Evolutionary conservation across 2,329 filamentous ascomycete species (phyloP), one percentile per base, ranked within the genome.

Genomic region (Exophiala spinifera): DNA sequence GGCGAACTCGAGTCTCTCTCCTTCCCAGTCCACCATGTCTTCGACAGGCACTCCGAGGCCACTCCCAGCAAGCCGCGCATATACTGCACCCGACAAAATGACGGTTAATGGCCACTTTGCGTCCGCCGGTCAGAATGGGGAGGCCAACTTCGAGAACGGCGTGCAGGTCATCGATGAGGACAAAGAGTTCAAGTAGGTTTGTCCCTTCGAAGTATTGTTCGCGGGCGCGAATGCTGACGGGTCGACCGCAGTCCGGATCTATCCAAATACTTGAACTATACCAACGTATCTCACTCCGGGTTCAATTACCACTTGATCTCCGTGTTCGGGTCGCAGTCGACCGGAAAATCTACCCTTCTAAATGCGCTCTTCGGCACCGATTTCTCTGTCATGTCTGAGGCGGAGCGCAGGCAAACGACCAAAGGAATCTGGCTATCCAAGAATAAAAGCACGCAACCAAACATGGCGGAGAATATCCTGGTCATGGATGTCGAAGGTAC

Each of bases 361-460:
- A 99, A 99, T 77, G 81, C 92, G 73, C 85, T 99, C 53, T 99
- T 99, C 70, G 89, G 90, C 60, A 99, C 94, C 63, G 82, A 91
- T 53, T 99, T 99, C 76, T 92, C 90, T 64, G 92, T 99, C 69
- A 99, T 99, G 94, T 89, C 90, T 65, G 94, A 99, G 79, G 81
- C 85, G 59, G 91, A 96, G 72, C 84, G 94, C 61, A 86, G 91
- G 59, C 94, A 99, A 79, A 99, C 94, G 0, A 99, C 94, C 42
- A 99, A 97, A 78, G 94, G 94, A 69, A 99, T 99, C 70, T 99
- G 94, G 94, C 87, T 99, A 87, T 95, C 91, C 61, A 95, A 96
- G 78, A 97, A 97, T 75, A 96, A 95, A 77, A 58, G 57, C 6
- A 33, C 56, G 5, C n/a, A 56, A 14, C 37, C 47, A 2, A 70